These are phyloP conservation scores for Nicotiana knightiana DNA, from an alignment of 257 asterid genomes.

Conservation along the genomic window DNA sequence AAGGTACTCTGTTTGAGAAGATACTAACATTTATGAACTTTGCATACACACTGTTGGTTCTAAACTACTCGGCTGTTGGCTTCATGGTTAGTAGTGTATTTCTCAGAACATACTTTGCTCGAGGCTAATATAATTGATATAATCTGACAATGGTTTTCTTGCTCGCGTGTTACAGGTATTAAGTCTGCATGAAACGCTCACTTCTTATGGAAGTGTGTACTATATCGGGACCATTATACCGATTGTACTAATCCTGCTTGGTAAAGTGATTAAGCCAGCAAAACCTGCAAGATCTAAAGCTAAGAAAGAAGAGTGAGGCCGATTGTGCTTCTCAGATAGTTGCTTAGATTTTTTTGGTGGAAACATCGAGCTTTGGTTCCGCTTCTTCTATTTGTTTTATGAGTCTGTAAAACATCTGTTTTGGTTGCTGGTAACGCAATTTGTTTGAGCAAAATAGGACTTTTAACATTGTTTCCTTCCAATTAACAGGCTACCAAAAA, in stretches of 20 bases:
- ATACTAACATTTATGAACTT: conserved; percentile 50
- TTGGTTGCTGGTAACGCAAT: neutral
- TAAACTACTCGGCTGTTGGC: conserved; percentile 82
- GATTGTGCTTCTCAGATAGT: neutral
- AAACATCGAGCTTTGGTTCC: neutral
- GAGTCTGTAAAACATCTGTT: neutral
- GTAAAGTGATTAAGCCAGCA: conserved; percentile 72
- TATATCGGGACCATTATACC: conserved; percentile 81
- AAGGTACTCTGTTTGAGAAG: conserved; percentile 30
- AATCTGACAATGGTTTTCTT: neutral
- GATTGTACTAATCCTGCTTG: conserved; percentile 43
- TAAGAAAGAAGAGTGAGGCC: conserved; percentile 55
- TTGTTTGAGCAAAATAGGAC: neutral
- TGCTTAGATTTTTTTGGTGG: neutral
- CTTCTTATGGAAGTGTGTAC: conserved; percentile 71
- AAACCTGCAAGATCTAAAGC: conserved; percentile 63
- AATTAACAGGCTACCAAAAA: neutral
- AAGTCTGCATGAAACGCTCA: conserved; percentile 68
- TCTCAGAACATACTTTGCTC: neutral
- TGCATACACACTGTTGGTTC: conserved; percentile 58
- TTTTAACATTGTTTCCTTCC: neutral
- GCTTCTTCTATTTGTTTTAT: neutral
- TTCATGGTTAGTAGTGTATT: conserved; percentile 55
- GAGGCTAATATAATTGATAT: neutral
- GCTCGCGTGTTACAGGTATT: conserved; percentile 40